Evolutionary conservation across 768 basidiomycete genomes (phyloP).

Genomic region (Tricholoma saponaceum): DNA sequence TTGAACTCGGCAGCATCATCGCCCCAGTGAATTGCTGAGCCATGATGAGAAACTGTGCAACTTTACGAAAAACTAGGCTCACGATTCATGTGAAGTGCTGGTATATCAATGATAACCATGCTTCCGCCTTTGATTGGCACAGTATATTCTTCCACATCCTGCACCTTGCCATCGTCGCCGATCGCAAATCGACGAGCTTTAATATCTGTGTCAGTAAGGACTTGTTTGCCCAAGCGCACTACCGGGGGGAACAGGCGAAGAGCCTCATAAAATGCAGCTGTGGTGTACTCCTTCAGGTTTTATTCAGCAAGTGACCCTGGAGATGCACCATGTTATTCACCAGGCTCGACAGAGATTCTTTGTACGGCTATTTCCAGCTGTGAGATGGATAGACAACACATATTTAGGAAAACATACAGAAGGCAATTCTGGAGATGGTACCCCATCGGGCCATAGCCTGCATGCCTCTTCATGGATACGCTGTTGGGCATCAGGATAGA

Average conservation of each 20-base stretch:
- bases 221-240: constrained; percentile 31
- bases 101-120: constrained; percentile 34
- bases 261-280: constrained; percentile 41
- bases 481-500: constrained; percentile 46
- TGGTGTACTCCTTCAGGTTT: constrained; percentile 33
- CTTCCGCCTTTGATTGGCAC: constrained; percentile 37
- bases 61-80: constrained; percentile 9
- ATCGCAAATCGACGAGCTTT: constrained; percentile 29
- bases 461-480: constrained; percentile 39
- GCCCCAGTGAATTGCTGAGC: constrained; percentile 46
- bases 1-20: constrained; percentile 39
- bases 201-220: constrained; percentile 29
- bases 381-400: background rate
- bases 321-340: constrained; percentile 18
- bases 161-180: constrained; percentile 17
- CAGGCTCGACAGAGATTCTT: constrained; percentile 32
- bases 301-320: background rate
- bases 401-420: constrained; percentile 21
- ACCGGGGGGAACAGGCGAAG: constrained; percentile 39
- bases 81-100: constrained; percentile 45
- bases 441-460: constrained; percentile 35
- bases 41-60: background rate
- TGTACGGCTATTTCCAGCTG: constrained; percentile 31
- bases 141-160: constrained; percentile 23
- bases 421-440: constrained; percentile 17